Evolutionary conservation across 2,329 filamentous ascomycete genomes (phyloP), one percentile per base, ranked within the genome.

Genomic region (Cytospora leucostoma): DNA sequence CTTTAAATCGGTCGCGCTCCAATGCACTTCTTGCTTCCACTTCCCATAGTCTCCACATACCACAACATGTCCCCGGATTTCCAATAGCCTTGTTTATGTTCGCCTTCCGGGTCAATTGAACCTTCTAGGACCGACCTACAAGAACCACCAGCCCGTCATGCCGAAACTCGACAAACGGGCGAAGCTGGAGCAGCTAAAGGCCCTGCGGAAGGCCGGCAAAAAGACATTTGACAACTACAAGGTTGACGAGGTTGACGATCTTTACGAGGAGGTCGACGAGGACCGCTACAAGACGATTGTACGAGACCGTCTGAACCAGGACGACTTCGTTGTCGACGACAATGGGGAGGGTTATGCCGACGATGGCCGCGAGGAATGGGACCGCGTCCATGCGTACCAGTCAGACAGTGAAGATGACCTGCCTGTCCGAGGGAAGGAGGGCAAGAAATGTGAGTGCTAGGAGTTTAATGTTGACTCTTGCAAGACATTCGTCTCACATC

Each of bases 301-400:
- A 15, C 87, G 95, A 50, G 87, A 89, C 62, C 89, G 95, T 54
- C 82, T 99, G 58, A 91, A 98, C 73, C 84, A 96, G 71, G 95
- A 99, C 71, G 95, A 99, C 78, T 99, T 99, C 72, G 94, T 99
- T 59, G 93, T 99, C 65, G 95, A 98, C 79, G 95, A 99, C 79
- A 96, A 97, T 79, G 94, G 94, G 72, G 92, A 94, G 74, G 94
- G 95, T 44, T 99, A 99, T 72, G 94, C 92, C 68, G 94, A 98
- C 74, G 95, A 98, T 73, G 95, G 95, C 65, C 89, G 95, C 61
- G 93, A 97, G 77, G 95, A 98, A 71, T 94, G 94, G 93, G 88
- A 94, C 76, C 86, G 90, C 70, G 83, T 89, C 68, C 80, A 82
- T 68, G 82, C 82, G 65, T 79, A 89, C 74, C 84, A 89, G 66